Evolutionary conservation across 306 rosid genomes (phyloP).

Genomic region (Vachellia pachyceras): DNA sequence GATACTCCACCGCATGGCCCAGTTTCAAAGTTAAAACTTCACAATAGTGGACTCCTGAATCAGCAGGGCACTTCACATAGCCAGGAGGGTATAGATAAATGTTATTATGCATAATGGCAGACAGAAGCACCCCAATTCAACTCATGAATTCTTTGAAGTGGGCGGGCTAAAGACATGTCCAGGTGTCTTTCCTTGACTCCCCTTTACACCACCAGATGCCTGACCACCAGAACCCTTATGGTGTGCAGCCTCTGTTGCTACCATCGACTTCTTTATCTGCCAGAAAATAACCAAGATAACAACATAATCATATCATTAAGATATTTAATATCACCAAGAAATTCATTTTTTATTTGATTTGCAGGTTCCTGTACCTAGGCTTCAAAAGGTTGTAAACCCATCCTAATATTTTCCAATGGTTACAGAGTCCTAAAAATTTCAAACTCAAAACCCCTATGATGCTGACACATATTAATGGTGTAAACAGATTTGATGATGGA

Average conservation of each 20-base stretch:
- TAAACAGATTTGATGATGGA: neutral
- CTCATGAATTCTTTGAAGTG: constrained; percentile 53
- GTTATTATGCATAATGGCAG: constrained; percentile 24
- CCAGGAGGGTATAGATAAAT: constrained; percentile 5
- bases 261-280: constrained; percentile 88
- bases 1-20: neutral
- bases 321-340: neutral
- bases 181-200: constrained; percentile 68
- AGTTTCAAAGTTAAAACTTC: constrained; percentile 9
- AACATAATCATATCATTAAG: constrained; percentile 5
- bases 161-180: constrained; percentile 65
- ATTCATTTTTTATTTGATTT: neutral
- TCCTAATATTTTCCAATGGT: too few relatives aligned
- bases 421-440: neutral
- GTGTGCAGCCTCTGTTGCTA: constrained; percentile 63
- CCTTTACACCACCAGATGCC: constrained; percentile 77
- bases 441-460: neutral
- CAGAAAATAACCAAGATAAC: constrained; percentile 35
- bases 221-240: constrained; percentile 73
- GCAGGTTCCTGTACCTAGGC: neutral
- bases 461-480: neutral
- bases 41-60: neutral
- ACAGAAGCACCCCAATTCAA: constrained; percentile 20
- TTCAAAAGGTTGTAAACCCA: neutral
- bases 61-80: constrained; percentile 25